Percentiles rank a stretch among this genome's conserved stretches.
Evolutionary conservation across 768 basidiomycete genomes (phyloP).

Genomic region (Amanita jacksonii): DNA sequence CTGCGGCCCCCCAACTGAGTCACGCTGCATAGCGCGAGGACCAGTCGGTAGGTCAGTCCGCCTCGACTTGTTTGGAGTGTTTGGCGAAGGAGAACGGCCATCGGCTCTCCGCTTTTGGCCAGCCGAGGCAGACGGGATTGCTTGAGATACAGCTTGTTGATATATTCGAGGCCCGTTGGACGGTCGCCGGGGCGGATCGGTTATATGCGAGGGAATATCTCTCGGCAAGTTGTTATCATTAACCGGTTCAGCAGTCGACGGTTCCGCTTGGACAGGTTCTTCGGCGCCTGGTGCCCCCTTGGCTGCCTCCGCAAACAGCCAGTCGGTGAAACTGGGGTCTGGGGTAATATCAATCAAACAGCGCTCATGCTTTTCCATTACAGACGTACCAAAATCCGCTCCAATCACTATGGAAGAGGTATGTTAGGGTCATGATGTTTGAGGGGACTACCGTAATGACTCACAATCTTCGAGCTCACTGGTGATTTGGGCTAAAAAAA

Average conservation of each 20-base stretch:
- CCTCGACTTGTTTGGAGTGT: slow-evolving; percentile 59
- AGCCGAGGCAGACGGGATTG: slow-evolving; percentile 39
- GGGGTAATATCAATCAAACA: slow-evolving; percentile 9
- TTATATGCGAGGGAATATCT: slow-evolving; percentile 22
- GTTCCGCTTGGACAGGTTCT: slow-evolving; percentile 25
- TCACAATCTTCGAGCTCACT: slow-evolving; percentile 76
- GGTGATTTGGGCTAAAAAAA: slow-evolving; percentile 68
- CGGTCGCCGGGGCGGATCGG: slow-evolving; percentile 35
- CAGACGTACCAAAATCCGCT: slow-evolving; percentile 60
- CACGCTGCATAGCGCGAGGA: slow-evolving; percentile 71
- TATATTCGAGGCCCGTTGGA: slow-evolving; percentile 50
- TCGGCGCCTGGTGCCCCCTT: slow-evolving; percentile 55
- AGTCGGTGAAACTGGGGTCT: slow-evolving; percentile 82
- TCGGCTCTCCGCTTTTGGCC: slow-evolving; percentile 59
- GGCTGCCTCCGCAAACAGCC: slow-evolving; percentile 76
- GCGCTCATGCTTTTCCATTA: background rate
- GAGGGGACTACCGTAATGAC: slow-evolving; percentile 13
- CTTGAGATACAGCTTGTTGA: slow-evolving; percentile 67
- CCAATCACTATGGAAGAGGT: slow-evolving; percentile 49
- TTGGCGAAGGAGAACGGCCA: slow-evolving; percentile 57
- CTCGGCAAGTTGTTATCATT: slow-evolving; percentile 21
- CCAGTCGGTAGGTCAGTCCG: slow-evolving; percentile 75
- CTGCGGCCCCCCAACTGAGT: slow-evolving; percentile 19
- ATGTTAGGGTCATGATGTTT: slow-evolving; percentile 8
- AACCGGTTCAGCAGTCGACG: slow-evolving; percentile 25